phyloP scores from a whole-genome alignment of 495 filamentous ascomycete species.

The Hapsidospora chrysogenum region DNA sequence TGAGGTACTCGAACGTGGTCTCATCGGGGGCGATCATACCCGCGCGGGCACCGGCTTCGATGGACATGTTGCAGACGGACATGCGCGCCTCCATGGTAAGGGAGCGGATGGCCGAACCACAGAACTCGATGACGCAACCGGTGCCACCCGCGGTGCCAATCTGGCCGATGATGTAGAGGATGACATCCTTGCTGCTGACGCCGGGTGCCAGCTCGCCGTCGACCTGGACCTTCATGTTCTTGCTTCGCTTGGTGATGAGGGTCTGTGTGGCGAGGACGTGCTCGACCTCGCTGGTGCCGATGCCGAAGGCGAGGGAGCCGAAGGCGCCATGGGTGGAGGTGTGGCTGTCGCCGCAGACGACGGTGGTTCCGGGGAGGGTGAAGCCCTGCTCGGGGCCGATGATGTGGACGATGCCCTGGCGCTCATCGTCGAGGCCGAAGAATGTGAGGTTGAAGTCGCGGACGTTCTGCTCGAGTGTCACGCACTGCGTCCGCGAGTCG shows the following conservation, averaged over 20 bases:
- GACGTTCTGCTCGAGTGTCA: constrained; percentile 92
- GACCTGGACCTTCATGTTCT: constrained; percentile 96
- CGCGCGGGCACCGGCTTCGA: constrained; percentile 87
- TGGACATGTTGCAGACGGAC: constrained; percentile 99
- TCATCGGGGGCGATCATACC: constrained; percentile 95
- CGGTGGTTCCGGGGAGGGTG: constrained; percentile 90
- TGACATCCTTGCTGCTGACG: constrained; percentile 90
- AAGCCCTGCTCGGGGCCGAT: constrained; percentile 99
- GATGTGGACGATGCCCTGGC: constrained; percentile 96
- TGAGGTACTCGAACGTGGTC: constrained; percentile 86
- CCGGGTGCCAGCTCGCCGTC: constrained; percentile 81
- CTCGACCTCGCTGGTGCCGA: constrained; percentile 96
- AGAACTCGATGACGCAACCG: constrained; percentile 91
- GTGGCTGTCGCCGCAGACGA: constrained; percentile 95
- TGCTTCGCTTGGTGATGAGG: constrained; percentile 82
- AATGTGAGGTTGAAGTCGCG: constrained; percentile 94
- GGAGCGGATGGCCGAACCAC: constrained; percentile 73
- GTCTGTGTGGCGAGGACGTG: constrained; percentile 95
- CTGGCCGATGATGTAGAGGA: constrained; percentile 83
- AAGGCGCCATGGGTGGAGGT: constrained; percentile 97
- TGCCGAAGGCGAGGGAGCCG: constrained; percentile 88
- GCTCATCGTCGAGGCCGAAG: constrained; percentile 89
- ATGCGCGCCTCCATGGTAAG: constrained; percentile 96
- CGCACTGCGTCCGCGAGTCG: constrained; percentile 84
- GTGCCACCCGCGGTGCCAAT: constrained; percentile 94